These are phyloP conservation scores for Phoenix dactylifera DNA, from an alignment of 176 grass and related monocot genomes.

Conservation along the genomic window DNA sequence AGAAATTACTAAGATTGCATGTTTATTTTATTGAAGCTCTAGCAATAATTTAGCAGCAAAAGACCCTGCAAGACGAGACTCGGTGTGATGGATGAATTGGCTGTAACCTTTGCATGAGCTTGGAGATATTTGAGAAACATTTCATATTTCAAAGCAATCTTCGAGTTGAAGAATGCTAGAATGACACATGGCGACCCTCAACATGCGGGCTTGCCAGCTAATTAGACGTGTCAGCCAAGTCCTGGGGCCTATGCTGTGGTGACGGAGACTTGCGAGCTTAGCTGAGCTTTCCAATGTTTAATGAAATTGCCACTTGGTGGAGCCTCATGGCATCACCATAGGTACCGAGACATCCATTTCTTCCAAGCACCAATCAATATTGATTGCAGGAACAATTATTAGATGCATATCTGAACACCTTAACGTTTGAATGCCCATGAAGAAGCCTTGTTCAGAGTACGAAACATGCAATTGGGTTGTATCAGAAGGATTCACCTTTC, in stretches of 20 bases:
- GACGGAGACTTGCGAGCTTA: background rate
- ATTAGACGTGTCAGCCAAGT: background rate
- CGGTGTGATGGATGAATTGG: background rate
- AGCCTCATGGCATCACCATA: background rate
- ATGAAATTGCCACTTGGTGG: background rate
- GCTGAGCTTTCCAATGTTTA: background rate
- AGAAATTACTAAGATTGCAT: background rate
- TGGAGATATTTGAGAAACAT: no score
- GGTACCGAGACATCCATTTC: no score
- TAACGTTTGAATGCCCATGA: no score
- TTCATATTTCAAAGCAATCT: background rate
- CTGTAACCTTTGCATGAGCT: background rate
- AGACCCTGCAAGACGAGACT: no score
- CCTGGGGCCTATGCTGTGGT: background rate
- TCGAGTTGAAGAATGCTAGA: background rate
- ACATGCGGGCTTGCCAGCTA: slow-evolving; percentile 2
- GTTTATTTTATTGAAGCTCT: no score
- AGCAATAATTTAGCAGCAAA: no score
- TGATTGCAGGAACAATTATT: no score
- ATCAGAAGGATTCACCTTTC: no score
- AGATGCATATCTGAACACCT: no score
- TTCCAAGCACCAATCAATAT: background rate
- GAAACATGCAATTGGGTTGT: no score
- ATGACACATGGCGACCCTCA: background rate
- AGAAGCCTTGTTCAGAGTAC: no score